A percentile compares a stretch with the other conserved stretches of the same genome.
These are phyloP conservation scores for Epichloe sibirici DNA, from an alignment of 2,329 filamentous ascomycete genomes.

Conservation along the genomic window DNA sequence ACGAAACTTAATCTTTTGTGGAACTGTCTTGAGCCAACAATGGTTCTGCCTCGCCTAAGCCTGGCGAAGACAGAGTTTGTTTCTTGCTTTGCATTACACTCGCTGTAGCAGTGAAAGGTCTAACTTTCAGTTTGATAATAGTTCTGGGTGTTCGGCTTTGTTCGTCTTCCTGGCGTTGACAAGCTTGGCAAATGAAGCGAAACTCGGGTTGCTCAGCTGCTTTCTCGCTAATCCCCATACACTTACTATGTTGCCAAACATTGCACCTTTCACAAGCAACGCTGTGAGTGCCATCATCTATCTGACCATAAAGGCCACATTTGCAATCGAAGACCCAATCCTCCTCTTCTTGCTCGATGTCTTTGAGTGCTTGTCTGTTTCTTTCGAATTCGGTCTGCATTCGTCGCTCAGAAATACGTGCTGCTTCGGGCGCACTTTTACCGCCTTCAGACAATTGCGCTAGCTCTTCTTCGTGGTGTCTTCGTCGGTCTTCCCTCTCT, in stretches of 20 bases:
- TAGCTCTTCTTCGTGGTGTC: slow-evolving; percentile 75
- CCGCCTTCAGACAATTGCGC: slow-evolving; percentile 67
- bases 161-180: slow-evolving; percentile 57
- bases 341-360: slow-evolving; percentile 62
- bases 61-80: neutral
- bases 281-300: slow-evolving; percentile 89
- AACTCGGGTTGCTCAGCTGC: slow-evolving; percentile 81
- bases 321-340: slow-evolving; percentile 93
- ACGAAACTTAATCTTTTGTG: neutral
- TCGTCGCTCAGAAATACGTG: slow-evolving; percentile 63
- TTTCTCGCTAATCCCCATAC: slow-evolving; percentile 64
- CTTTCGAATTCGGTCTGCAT: slow-evolving; percentile 74
- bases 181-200: slow-evolving; percentile 71
- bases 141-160: slow-evolving; percentile 41
- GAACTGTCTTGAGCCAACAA: neutral
- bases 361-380: slow-evolving; percentile 62
- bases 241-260: slow-evolving; percentile 95
- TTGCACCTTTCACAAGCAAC: slow-evolving; percentile 89
- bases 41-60: neutral
- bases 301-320: slow-evolving; percentile 80
- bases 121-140: slow-evolving; percentile 42
- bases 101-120: slow-evolving; percentile 7
- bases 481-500: slow-evolving; percentile 73
- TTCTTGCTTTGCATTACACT: slow-evolving; percentile 1
- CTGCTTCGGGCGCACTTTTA: slow-evolving; percentile 43